Evolutionary conservation across 352 stramenopile genomes (phyloP).

Genomic region (Phytopythium helicoides): DNA sequence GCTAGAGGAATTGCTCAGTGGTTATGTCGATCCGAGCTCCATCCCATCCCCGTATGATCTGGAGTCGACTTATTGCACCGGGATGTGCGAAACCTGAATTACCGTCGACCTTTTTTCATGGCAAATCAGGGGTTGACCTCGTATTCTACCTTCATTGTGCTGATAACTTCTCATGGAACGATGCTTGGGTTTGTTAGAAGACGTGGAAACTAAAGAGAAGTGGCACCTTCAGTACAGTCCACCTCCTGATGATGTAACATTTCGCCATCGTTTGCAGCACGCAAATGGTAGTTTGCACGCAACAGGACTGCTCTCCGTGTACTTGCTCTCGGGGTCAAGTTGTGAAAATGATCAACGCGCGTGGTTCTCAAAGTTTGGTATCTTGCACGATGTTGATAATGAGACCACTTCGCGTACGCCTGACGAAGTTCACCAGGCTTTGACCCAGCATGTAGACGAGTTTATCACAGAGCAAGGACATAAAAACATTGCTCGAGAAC

Average conservation of each 20-base stretch:
- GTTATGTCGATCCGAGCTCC: slow-evolving; percentile 40
- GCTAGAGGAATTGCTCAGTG: slow-evolving; percentile 59
- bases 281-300: slow-evolving; percentile 37
- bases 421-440: slow-evolving; percentile 30
- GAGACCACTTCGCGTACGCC: slow-evolving; percentile 6
- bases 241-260: slow-evolving; percentile 42
- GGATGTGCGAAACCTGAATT: slow-evolving; percentile 30
- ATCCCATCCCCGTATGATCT: slow-evolving; percentile 49
- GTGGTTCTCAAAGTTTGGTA: slow-evolving; percentile 56
- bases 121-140: slow-evolving; percentile 69
- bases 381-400: slow-evolving; percentile 26
- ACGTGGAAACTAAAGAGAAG: slow-evolving; percentile 32
- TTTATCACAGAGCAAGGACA: slow-evolving; percentile 10
- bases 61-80: slow-evolving; percentile 50
- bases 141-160: slow-evolving; percentile 63
- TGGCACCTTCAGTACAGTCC: slow-evolving; percentile 53
- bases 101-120: slow-evolving; percentile 45
- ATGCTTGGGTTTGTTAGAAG: slow-evolving; percentile 58
- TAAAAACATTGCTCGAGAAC: slow-evolving; percentile 15
- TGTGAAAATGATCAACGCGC: slow-evolving; percentile 22
- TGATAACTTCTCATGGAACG: slow-evolving; percentile 38
- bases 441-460: slow-evolving; percentile 31
- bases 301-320: slow-evolving; percentile 54
- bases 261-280: slow-evolving; percentile 51
- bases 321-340: slow-evolving; percentile 31